Conservation (phyloP, 1,284 basidiomycete species). For the Quambalaria eucalypti region DNA sequence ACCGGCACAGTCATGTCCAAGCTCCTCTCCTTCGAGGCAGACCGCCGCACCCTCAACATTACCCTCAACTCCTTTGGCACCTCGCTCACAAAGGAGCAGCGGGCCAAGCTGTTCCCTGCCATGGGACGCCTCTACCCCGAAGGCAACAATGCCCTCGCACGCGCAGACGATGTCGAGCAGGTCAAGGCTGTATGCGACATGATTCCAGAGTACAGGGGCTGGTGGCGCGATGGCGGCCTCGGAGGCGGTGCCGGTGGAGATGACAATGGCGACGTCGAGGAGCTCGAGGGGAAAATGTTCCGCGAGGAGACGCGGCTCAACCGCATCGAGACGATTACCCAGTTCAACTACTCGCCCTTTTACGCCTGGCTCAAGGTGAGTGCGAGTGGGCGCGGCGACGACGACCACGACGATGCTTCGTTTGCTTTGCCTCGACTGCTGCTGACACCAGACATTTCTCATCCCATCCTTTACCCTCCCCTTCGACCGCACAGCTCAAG, state of each 20-base stretch:
- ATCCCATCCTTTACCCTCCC: background rate
- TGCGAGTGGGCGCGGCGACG: slow-evolving; percentile 9
- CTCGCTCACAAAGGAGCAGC: slow-evolving; percentile 85
- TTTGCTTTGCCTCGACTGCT: no score
- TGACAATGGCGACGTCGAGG: slow-evolving; percentile 52
- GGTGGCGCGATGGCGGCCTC: slow-evolving; percentile 59
- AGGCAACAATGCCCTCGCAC: slow-evolving; percentile 86
- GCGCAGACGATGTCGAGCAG: slow-evolving; percentile 90
- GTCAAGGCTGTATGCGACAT: slow-evolving; percentile 79
- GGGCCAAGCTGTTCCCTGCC: slow-evolving; percentile 87
- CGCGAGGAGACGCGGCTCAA: slow-evolving; percentile 47
- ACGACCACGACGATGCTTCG: background rate
- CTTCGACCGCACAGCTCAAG: slow-evolving; percentile 57
- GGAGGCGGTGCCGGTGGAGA: slow-evolving; percentile 47
- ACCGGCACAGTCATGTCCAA: slow-evolving; percentile 51
- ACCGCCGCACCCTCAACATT: slow-evolving; percentile 92
- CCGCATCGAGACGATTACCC: slow-evolving; percentile 40
- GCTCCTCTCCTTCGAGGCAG: slow-evolving; percentile 90
- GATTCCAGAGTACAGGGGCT: slow-evolving; percentile 69
- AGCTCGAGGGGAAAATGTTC: slow-evolving; percentile 91
- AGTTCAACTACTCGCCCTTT: slow-evolving; percentile 43
- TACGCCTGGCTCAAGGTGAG: slow-evolving; percentile 41
- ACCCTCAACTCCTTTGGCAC: slow-evolving; percentile 99
- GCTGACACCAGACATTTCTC: no score
- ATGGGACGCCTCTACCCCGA: slow-evolving; percentile 90